phyloP scores from a whole-genome alignment of 371 early-diverging fungal genomes.

The Blakeslea trispora region DNA sequence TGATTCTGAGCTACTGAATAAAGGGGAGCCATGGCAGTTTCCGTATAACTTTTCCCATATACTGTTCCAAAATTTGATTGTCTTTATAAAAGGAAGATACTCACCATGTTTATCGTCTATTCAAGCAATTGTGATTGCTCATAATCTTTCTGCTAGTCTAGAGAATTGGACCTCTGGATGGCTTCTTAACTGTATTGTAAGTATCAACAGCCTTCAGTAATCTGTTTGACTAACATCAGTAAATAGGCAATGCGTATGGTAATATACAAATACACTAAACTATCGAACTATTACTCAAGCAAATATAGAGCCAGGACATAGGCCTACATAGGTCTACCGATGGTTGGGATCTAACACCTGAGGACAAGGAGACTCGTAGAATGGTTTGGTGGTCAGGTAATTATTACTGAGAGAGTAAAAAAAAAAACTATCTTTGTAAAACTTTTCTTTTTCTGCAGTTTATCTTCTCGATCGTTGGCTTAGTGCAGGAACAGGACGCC shows the following conservation, averaged over 20 bases:
- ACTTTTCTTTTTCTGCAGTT: constrained; percentile 3
- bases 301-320: constrained; percentile 49
- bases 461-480: constrained; percentile 52
- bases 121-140: constrained; percentile 37
- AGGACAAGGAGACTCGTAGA: constrained; percentile 51
- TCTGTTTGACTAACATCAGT: not conserved
- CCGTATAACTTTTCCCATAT: constrained; percentile 6
- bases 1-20: constrained; percentile 6
- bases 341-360: constrained; percentile 36
- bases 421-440: no score
- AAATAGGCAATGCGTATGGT: constrained; percentile 32
- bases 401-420: not conserved
- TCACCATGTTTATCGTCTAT: constrained; percentile 30
- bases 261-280: constrained; percentile 4
- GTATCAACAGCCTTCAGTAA: not conserved
- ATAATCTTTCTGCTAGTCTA: constrained; percentile 35
- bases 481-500: constrained; percentile 31
- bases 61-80: constrained; percentile 8
- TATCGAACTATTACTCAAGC: not conserved
- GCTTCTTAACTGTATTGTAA: constrained; percentile 35
- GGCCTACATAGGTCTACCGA: constrained; percentile 49
- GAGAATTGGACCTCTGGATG: constrained; percentile 27
- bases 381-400: constrained; percentile 53
- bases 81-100: constrained; percentile 8
- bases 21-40: constrained; percentile 8